Conservation (phyloP, 306 rosid species). For the Dalbergia cochinchinensis region DNA sequence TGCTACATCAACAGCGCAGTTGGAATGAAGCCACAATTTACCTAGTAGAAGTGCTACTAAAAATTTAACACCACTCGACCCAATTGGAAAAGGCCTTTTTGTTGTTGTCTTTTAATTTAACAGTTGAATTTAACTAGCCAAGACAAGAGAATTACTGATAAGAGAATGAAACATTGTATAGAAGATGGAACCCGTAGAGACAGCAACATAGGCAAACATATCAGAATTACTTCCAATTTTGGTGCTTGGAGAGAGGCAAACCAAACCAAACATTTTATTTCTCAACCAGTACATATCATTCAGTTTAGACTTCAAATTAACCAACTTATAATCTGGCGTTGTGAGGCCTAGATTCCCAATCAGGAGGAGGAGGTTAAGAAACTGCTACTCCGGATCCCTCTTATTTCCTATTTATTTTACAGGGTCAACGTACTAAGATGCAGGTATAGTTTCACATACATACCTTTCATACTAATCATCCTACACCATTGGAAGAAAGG, state of each 20-base stretch:
- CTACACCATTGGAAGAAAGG: neutral
- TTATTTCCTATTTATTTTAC: neutral
- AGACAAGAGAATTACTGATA: neutral
- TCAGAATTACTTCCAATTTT: neutral
- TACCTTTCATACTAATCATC: neutral
- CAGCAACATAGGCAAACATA: neutral
- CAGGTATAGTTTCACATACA: neutral
- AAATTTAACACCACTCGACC: too few species aligned
- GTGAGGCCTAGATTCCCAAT: neutral
- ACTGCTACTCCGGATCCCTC: neutral
- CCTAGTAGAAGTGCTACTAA: too few species aligned
- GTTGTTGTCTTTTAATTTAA: neutral
- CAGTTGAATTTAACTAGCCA: neutral
- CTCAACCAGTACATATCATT: neutral
- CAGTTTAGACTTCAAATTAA: too few species aligned
- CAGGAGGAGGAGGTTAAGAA: constrained; percentile 13
- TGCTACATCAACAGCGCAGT: too few species aligned
- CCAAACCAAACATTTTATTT: neutral
- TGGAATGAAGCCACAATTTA: too few species aligned
- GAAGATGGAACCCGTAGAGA: neutral
- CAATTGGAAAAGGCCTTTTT: too few species aligned
- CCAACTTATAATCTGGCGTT: too few species aligned
- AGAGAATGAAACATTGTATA: neutral
- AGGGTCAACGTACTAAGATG: neutral
- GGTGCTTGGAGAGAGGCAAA: constrained; percentile 1